Conservation (phyloP, 768 basidiomycete genomes). For the Pisolithus orientalis region DNA sequence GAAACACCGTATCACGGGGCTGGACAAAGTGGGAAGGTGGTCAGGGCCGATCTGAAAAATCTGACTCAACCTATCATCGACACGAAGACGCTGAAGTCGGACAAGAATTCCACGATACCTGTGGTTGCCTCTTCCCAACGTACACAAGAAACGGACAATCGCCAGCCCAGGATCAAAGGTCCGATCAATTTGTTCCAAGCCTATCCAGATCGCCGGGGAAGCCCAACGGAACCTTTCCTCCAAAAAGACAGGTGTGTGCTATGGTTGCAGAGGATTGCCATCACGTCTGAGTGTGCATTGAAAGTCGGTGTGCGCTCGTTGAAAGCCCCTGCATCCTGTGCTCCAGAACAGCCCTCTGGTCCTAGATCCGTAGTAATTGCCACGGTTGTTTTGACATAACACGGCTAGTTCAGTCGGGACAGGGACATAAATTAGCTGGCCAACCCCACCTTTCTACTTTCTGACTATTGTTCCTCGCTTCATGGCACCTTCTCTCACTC, state of each 20-base stretch:
- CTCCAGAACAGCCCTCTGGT: no score
- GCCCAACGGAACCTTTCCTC: not conserved
- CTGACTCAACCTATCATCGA: no score
- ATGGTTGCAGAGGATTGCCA: no score
- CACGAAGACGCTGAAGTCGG: not conserved
- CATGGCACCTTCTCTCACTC: conserved; percentile 63
- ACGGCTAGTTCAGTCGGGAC: conserved; percentile 10
- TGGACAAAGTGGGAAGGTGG: no score
- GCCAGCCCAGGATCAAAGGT: not conserved
- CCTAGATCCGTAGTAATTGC: conserved; percentile 8
- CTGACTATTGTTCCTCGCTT: conserved; percentile 2
- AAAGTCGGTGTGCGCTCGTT: no score
- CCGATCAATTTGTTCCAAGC: not conserved
- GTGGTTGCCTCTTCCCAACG: not conserved
- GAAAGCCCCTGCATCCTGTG: no score
- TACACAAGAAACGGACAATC: not conserved
- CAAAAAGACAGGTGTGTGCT: no score
- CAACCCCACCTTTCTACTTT: conserved; percentile 9
- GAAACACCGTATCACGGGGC: no score
- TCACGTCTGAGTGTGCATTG: no score
- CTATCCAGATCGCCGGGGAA: not conserved
- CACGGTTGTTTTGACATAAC: conserved; percentile 10
- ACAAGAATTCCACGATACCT: not conserved
- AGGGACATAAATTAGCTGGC: conserved; percentile 10
- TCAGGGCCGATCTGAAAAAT: no score